Evolutionary conservation across 2,329 filamentous ascomycete species (phyloP).

Genomic region (Aspergillus sp.): DNA sequence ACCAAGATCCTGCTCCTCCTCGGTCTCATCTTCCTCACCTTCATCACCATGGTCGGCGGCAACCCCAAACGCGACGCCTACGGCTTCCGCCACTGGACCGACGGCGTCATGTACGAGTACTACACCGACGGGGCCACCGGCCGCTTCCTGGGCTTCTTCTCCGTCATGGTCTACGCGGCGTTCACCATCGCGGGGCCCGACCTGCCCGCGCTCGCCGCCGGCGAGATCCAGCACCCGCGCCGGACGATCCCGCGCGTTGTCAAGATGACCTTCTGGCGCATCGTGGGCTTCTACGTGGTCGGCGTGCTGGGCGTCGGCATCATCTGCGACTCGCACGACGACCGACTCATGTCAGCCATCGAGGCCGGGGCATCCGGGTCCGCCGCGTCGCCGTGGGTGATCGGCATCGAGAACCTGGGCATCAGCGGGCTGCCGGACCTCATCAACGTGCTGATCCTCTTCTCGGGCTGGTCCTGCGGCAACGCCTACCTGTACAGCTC

Average conservation of each 20-base stretch:
- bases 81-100: slow-evolving; percentile 65
- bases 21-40: slow-evolving; percentile 69
- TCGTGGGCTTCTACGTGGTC: slow-evolving; percentile 72
- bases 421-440: slow-evolving; percentile 66
- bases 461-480: slow-evolving; percentile 67
- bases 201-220: slow-evolving; percentile 59
- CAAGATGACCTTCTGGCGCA: slow-evolving; percentile 74
- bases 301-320: slow-evolving; percentile 69
- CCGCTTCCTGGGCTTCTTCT: slow-evolving; percentile 68
- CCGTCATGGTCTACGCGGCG: slow-evolving; percentile 67
- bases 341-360: slow-evolving; percentile 59
- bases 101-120: slow-evolving; percentile 65
- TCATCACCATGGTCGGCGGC: slow-evolving; percentile 77
- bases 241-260: slow-evolving; percentile 69
- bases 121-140: slow-evolving; percentile 65
- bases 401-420: slow-evolving; percentile 66
- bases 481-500: slow-evolving; percentile 63
- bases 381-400: slow-evolving; percentile 70
- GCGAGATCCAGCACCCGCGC: slow-evolving; percentile 68
- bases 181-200: slow-evolving; percentile 65
- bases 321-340: slow-evolving; percentile 65
- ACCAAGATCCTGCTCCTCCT: slow-evolving; percentile 70
- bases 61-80: slow-evolving; percentile 69
- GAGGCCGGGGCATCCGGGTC: slow-evolving; percentile 57
- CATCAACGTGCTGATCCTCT: slow-evolving; percentile 72